Conservation (phyloP, 768 basidiomycete species). For the Pisolithus albus region DNA sequence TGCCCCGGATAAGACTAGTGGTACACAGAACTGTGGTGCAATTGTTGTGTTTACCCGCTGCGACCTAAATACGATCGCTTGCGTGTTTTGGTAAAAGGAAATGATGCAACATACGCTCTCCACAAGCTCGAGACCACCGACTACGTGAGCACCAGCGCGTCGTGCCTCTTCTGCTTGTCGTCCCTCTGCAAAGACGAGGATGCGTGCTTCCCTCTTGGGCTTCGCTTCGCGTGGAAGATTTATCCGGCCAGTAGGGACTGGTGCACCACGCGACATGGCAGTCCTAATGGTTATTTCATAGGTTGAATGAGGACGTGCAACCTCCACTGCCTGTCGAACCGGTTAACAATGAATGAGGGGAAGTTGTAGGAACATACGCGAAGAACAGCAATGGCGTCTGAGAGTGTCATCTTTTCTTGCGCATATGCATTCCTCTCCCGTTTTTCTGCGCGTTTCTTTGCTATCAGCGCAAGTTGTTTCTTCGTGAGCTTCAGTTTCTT, state of each 20-base stretch:
- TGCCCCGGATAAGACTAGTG: slow-evolving; percentile 66
- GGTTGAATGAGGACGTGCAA: slow-evolving; percentile 65
- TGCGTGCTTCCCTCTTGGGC: slow-evolving; percentile 58
- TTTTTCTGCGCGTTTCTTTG: slow-evolving; percentile 50
- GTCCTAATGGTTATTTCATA: slow-evolving; percentile 82
- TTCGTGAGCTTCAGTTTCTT: slow-evolving; percentile 60
- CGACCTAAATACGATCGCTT: slow-evolving; percentile 45
- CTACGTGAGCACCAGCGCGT: slow-evolving; percentile 81
- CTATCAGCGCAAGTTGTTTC: slow-evolving; percentile 61
- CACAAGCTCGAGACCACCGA: slow-evolving; percentile 85
- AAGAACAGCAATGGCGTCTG: slow-evolving; percentile 61
- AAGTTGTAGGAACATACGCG: slow-evolving; percentile 42
- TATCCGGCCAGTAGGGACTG: slow-evolving; percentile 86
- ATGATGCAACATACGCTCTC: slow-evolving; percentile 58
- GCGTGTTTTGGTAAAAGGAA: background rate
- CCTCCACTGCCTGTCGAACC: slow-evolving; percentile 66
- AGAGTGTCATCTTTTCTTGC: slow-evolving; percentile 57
- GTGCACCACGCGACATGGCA: slow-evolving; percentile 65
- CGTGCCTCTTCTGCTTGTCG: slow-evolving; percentile 75
- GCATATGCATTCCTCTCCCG: slow-evolving; percentile 51
- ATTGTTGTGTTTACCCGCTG: slow-evolving; percentile 61
- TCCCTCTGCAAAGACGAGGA: slow-evolving; percentile 93
- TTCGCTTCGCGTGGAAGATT: slow-evolving; percentile 79
- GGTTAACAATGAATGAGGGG: background rate
- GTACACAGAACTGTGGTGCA: slow-evolving; percentile 78